These are phyloP conservation scores for Globisporangium middletonii DNA, from an alignment of 352 stramenopile species.

Conservation along the genomic window DNA sequence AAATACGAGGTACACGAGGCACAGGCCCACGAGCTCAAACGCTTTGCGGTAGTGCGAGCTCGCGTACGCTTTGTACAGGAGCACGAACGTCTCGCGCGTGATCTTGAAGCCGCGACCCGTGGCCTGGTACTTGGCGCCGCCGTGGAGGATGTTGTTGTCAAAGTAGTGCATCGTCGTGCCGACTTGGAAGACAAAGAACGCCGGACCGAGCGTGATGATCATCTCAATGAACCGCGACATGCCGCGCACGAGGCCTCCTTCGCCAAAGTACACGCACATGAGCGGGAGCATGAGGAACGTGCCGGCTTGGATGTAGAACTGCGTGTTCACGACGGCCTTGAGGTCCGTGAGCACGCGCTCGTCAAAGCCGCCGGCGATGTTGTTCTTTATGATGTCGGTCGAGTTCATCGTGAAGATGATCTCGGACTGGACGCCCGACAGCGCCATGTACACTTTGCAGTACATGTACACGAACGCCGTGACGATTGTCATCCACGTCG, in stretches of 20 bases:
- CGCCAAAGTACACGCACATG: slow-evolving; percentile 72
- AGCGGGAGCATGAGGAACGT: slow-evolving; percentile 67
- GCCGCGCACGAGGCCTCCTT: slow-evolving; percentile 43
- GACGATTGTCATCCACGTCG: slow-evolving; percentile 79
- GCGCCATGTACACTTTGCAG: slow-evolving; percentile 68
- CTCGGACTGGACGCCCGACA: slow-evolving; percentile 57
- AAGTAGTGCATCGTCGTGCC: slow-evolving; percentile 84
- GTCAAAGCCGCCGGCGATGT: slow-evolving; percentile 51
- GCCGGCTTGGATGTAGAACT: slow-evolving; percentile 81
- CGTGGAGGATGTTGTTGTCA: slow-evolving; percentile 72
- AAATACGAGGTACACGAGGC: slow-evolving; percentile 58
- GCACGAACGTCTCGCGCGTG: slow-evolving; percentile 67
- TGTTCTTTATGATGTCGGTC: slow-evolving; percentile 48
- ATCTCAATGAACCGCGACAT: slow-evolving; percentile 53
- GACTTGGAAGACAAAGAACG: slow-evolving; percentile 81
- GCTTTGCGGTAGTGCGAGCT: slow-evolving; percentile 71
- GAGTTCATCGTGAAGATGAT: slow-evolving; percentile 68
- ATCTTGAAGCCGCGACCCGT: slow-evolving; percentile 83
- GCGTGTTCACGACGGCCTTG: slow-evolving; percentile 65
- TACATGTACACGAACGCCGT: slow-evolving; percentile 85
- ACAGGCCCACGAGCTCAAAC: slow-evolving; percentile 66
- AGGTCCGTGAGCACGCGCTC: slow-evolving; percentile 53
- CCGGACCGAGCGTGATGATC: slow-evolving; percentile 62
- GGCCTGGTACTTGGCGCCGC: slow-evolving; percentile 69
- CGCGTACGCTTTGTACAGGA: slow-evolving; percentile 74